Conservation (phyloP, 805 yeast genomes). For the Cyberlindnera japonica region DNA sequence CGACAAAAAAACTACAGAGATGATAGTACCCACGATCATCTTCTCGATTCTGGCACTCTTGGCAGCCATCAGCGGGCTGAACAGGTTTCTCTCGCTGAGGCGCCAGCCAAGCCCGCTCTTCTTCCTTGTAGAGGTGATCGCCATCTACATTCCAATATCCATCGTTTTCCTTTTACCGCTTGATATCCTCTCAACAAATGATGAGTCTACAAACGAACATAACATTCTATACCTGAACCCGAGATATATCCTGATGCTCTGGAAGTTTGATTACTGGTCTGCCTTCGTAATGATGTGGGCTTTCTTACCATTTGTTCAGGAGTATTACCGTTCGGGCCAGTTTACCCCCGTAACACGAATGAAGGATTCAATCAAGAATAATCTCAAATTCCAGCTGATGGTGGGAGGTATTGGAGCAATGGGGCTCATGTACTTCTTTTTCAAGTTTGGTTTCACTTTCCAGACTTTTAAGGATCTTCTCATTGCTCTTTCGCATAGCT, state of each 20-base stretch:
- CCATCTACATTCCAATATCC: slow-evolving; percentile 73
- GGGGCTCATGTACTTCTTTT: slow-evolving; percentile 57
- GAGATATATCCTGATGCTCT: slow-evolving; percentile 48
- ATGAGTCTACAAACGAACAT: slow-evolving; percentile 24
- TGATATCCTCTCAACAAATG: slow-evolving; percentile 56
- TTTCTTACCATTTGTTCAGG: slow-evolving; percentile 67
- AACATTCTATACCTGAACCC: slow-evolving; percentile 45
- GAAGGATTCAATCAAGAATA: slow-evolving; percentile 52
- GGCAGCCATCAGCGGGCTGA: slow-evolving; percentile 19
- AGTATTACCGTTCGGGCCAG: slow-evolving; percentile 69
- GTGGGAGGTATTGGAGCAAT: slow-evolving; percentile 49
- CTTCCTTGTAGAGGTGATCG: slow-evolving; percentile 35
- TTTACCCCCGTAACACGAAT: slow-evolving; percentile 44
- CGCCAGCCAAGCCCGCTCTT: slow-evolving; percentile 23
- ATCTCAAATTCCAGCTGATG: slow-evolving; percentile 57
- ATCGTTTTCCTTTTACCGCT: slow-evolving; percentile 71
- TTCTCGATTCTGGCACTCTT: slow-evolving; percentile 20
- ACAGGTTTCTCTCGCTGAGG: slow-evolving; percentile 18
- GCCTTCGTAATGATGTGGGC: slow-evolving; percentile 81
- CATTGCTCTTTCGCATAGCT: slow-evolving; percentile 74
- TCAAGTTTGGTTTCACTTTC: slow-evolving; percentile 51
- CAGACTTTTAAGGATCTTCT: slow-evolving; percentile 59
- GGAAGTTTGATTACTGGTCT: slow-evolving; percentile 79
- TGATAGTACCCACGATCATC: slow-evolving; percentile 22
- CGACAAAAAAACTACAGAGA: slow-evolving; percentile 1